Evolutionary conservation across 2,329 filamentous ascomycete species (phyloP), one percentile per base, ranked within the genome.

Genomic region (Diaporthe nobilis): DNA sequence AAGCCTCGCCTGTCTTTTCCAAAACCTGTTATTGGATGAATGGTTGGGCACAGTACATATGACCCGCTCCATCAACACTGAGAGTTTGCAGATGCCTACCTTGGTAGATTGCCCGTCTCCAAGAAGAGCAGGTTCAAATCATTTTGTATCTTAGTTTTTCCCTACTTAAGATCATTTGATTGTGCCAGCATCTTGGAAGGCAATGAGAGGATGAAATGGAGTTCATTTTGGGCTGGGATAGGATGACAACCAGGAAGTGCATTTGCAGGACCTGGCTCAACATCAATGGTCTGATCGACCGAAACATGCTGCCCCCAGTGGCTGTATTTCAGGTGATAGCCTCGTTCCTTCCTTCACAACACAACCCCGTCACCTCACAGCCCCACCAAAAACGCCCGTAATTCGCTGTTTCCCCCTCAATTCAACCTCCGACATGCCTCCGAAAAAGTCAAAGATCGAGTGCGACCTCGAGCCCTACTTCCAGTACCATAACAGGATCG

Each of bases 401-500:
- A 17, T 4, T n/a, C 34, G 28, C 31, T 15, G 34, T 53, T 53
- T 2, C 2, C 22, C 31, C 5, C 31, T 28, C 4, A 4, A 20
- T 22, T 2, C 20, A 5, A 5, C 9, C 49, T 53, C 15, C 15
- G 13, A 25, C 12, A 70, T 70, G 65, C 34, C 65, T 28, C 65
- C 65, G 1, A 53, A 42, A n/a, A 20, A 25, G 15, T 0, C 49
- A 12, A 42, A 70, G 31, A 28, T 55, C n/a, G 57, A 42, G 13
- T 22, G 44, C 53, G 63, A 63, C 37, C 15, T 70, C 12, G 53
- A 76, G 22, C 55, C 39, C 5, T 74, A 57, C 47, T 22, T 73
- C n/a, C 61, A 73, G n/a, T 76, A 73, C 28, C 71, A 76, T 22
- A 76, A 76, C 55, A 65, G 74, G 37, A 55, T 76, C 53, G 74